Percentiles rank a stretch among this genome's conserved stretches.
Evolutionary conservation across 257 asterid species (phyloP).

Genomic region (Lycium barbarum): DNA sequence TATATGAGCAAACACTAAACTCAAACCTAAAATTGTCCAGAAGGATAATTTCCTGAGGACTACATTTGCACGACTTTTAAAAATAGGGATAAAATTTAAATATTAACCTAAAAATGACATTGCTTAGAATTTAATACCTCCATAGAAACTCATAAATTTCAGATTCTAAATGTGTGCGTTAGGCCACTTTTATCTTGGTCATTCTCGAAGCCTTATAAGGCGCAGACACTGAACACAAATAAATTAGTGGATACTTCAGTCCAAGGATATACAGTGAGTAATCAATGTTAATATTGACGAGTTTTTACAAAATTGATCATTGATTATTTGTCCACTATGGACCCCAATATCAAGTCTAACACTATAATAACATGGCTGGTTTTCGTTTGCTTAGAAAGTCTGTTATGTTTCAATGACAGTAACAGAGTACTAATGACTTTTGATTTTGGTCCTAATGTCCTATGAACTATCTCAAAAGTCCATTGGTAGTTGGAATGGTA

Average conservation of each 20-base stretch:
- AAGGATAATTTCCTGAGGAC: too few relatives aligned
- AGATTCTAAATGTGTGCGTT: not conserved
- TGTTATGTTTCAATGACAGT: not conserved
- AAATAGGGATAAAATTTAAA: too few relatives aligned
- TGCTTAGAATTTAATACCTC: too few relatives aligned
- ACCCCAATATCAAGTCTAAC: not conserved
- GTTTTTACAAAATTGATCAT: not conserved
- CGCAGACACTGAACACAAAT: not conserved
- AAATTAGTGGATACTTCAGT: not conserved
- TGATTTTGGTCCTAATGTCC: constrained; percentile 10
- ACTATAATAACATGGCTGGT: not conserved
- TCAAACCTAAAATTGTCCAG: too few relatives aligned
- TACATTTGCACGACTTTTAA: too few relatives aligned
- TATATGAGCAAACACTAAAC: too few relatives aligned
- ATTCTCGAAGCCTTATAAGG: not conserved
- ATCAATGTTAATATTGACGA: not conserved
- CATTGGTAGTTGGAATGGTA: not conserved
- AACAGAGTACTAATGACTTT: not conserved
- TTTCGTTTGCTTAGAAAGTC: not conserved
- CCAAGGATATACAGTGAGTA: not conserved
- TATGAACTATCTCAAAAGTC: not conserved
- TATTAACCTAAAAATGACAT: too few relatives aligned
- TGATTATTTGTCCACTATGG: constrained; percentile 9
- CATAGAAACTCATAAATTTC: too few relatives aligned
- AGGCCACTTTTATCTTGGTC: not conserved